Evolutionary conservation across 495 filamentous ascomycete species (phyloP), one percentile per base, ranked within the genome.

Genomic region (Thermochaetoides thermophila): DNA sequence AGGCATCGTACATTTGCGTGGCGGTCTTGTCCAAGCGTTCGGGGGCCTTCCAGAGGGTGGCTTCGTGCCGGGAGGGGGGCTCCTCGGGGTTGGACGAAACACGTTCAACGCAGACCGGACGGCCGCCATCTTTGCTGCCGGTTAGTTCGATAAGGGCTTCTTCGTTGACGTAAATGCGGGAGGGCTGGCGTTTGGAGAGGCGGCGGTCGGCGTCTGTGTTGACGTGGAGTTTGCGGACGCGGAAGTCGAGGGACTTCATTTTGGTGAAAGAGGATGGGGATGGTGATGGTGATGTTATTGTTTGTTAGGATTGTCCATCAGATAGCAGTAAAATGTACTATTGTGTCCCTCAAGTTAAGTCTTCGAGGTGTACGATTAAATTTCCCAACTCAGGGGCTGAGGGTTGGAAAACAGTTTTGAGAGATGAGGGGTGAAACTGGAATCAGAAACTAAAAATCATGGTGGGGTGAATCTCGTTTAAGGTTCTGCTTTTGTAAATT

Each of bases 21-120:
- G 78, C 62, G 17, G 70, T 61, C 34, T 67, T 73, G 43, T 76
- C 68, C 25, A 79, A 64, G 39, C 70, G 74, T 38, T 81, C 74
- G 3, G 64, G 40, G 13, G 75, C 70, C 27, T 66, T 63, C 74
- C 76, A 82, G 10, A 73, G 70, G 35, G 78, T 68, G 5, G 74
- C 79, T 29, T 71, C 67, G 31, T 67, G 69, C 5, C 47, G 29
- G 4, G 40, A 27, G 0, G 29, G 27, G 3, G 34, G 34, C 13
- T 41, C 47, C 7, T 43, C 41, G 4, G 29, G 15, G 4, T 28
- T 17, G 13, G 34, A 27, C 8, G 43, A 55, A 3, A 56, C 40
- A 29, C 50, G 66, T 40, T 61, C 63, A 20, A 84, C 30, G 10
- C 38, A 60, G 39, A 76, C 73, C 1, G 63, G 39, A 40, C 77